These are phyloP conservation scores for Jamesozyma hellenica DNA, from an alignment of 805 yeast genomes.

Conservation along the genomic window DNA sequence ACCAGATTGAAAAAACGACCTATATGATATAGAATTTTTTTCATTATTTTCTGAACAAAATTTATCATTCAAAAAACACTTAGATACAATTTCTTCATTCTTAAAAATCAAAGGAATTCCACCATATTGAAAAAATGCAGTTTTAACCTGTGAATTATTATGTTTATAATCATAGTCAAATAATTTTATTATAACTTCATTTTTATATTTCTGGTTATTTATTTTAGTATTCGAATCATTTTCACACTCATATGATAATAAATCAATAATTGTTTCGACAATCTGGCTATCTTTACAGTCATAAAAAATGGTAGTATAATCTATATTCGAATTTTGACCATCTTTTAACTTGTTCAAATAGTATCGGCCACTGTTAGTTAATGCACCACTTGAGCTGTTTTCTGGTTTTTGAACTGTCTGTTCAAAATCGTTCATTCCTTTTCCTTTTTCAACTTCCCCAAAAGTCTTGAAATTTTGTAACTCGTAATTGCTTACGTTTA, in stretches of 20 bases:
- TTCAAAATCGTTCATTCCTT: not conserved
- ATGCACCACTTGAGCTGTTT: too few species aligned
- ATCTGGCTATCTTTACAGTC: slow-evolving; percentile 11
- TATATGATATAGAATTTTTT: not conserved
- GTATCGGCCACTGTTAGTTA: slow-evolving; percentile 3
- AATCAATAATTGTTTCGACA: slow-evolving; percentile 7
- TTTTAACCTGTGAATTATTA: slow-evolving; percentile 15
- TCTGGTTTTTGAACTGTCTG: too few species aligned
- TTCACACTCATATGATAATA: not conserved
- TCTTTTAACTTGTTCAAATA: slow-evolving; percentile 3
- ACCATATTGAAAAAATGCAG: slow-evolving; percentile 18
- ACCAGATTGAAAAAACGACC: slow-evolving; percentile 19
- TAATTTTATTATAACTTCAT: slow-evolving; percentile 6
- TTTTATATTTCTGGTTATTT: too few species aligned
- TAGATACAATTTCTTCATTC: slow-evolving; percentile 4
- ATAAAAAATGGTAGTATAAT: slow-evolving; percentile 2
- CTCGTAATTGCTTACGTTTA: not conserved
- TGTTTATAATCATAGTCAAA: slow-evolving; percentile 15
- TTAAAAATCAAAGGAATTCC: slow-evolving; percentile 16
- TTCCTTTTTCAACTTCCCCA: not conserved
- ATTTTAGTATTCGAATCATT: not conserved
- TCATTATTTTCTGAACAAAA: too few species aligned
- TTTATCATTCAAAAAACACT: slow-evolving; percentile 1
- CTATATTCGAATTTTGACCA: not conserved
- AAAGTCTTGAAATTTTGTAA: not conserved